Evolutionary conservation across 2,329 filamentous ascomycete species (phyloP).

Genomic region (Beauveria sp.): DNA sequence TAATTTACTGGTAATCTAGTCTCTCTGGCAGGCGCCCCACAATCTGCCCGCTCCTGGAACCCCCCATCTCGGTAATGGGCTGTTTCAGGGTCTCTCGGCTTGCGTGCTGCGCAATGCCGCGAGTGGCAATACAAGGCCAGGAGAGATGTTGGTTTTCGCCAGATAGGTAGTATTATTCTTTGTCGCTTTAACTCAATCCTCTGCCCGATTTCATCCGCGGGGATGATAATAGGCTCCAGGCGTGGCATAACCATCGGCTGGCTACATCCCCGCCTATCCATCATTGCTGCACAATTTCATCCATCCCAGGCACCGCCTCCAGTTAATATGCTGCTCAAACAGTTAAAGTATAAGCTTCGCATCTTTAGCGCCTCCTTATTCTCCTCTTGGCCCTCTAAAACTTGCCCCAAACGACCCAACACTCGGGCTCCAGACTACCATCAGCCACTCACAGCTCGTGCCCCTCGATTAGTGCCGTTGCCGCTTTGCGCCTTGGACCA

Average conservation of each 20-base stretch:
- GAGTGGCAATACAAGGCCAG: too few relatives aligned
- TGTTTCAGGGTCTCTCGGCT: too few relatives aligned
- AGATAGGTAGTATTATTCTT: too few relatives aligned
- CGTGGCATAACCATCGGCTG: background rate
- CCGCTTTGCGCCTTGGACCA: background rate
- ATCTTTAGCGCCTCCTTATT: background rate
- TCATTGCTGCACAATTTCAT: background rate
- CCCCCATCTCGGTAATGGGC: too few relatives aligned
- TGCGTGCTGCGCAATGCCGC: too few relatives aligned
- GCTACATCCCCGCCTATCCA: background rate
- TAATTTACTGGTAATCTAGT: too few relatives aligned
- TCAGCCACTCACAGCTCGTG: constrained; percentile 8
- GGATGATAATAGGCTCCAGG: too few relatives aligned
- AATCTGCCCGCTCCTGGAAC: too few relatives aligned
- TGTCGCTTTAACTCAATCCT: too few relatives aligned
- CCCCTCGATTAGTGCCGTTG: background rate
- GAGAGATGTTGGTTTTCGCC: too few relatives aligned
- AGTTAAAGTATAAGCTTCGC: constrained; percentile 4
- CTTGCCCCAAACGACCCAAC: background rate
- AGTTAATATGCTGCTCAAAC: background rate
- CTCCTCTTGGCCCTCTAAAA: background rate
- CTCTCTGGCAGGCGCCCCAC: too few relatives aligned
- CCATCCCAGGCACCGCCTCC: constrained; percentile 1
- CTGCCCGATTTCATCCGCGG: too few relatives aligned
- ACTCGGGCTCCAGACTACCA: background rate